Evolutionary conservation across 2,329 filamentous ascomycete species (phyloP).

Genomic region (Fusarium mundagurra): DNA sequence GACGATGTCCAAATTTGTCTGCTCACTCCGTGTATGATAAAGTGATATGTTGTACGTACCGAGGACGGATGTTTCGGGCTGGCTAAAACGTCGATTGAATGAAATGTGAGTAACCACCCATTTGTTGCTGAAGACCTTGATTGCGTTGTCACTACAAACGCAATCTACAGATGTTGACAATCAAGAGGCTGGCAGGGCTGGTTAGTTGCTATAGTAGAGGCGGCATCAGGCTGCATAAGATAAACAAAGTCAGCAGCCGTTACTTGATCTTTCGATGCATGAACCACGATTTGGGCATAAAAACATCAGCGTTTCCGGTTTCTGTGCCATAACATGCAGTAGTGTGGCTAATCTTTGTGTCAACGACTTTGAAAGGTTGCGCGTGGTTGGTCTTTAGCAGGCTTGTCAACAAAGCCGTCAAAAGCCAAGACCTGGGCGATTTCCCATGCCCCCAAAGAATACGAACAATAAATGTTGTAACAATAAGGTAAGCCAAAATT

Average conservation of each 20-base stretch:
- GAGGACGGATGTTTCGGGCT: slow-evolving; percentile 28
- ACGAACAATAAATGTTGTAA: slow-evolving; percentile 2
- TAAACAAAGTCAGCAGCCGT: slow-evolving; percentile 7
- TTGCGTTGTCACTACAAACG: not conserved
- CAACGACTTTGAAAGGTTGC: slow-evolving; percentile 15
- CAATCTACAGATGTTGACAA: slow-evolving; percentile 9
- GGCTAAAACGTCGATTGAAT: not conserved
- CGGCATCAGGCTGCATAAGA: not conserved
- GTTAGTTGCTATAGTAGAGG: not conserved
- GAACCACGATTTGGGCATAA: slow-evolving; percentile 7
- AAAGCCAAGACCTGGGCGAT: slow-evolving; percentile 21
- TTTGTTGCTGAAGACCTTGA: slow-evolving; percentile 10
- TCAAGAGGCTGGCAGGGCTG: not conserved
- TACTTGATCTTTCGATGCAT: slow-evolving; percentile 11
- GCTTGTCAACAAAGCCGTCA: not conserved
- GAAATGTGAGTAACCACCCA: slow-evolving; percentile 1
- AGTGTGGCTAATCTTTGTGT: slow-evolving; percentile 18
- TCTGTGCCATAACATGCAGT: slow-evolving; percentile 14
- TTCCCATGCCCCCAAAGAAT: not conserved
- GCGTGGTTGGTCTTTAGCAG: slow-evolving; percentile 6
- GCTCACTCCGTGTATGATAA: not conserved
- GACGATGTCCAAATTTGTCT: slow-evolving; percentile 18
- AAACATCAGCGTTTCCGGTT: slow-evolving; percentile 23
- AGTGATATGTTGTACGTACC: not conserved
- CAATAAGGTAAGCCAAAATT: not conserved